phyloP scores from a whole-genome alignment of 2,329 filamentous ascomycete species.

The Lasiodiplodia theobromae region DNA sequence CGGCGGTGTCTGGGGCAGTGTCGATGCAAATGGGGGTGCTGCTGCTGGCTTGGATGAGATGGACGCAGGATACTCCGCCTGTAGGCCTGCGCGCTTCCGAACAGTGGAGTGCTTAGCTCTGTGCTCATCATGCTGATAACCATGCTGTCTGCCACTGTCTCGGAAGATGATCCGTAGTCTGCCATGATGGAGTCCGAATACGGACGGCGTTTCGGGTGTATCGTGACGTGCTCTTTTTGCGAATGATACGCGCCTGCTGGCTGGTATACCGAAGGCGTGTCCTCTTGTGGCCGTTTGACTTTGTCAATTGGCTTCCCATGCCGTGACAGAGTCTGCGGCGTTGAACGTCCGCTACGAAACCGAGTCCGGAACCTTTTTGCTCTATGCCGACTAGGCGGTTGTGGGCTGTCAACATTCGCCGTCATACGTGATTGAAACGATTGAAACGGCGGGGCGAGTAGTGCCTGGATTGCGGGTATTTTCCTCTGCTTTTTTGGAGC shows the following conservation, averaged over 20 bases:
- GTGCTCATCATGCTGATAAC: not conserved
- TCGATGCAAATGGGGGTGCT: not conserved
- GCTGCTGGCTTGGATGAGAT: not conserved
- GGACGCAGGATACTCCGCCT: not conserved
- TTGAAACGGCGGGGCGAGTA: not conserved
- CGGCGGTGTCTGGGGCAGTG: not conserved
- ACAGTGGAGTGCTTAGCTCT: not conserved
- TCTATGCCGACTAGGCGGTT: not conserved
- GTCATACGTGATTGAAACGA: not conserved
- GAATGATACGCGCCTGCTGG: not conserved
- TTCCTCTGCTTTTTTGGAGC: not conserved
- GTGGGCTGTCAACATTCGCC: not conserved
- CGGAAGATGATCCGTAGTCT: not conserved
- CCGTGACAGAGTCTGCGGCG: not conserved
- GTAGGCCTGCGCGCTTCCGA: not conserved
- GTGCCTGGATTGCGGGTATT: not conserved
- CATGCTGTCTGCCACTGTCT: not conserved
- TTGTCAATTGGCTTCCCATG: not conserved
- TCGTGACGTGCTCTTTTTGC: no score
- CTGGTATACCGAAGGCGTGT: not conserved
- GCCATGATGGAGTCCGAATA: not conserved
- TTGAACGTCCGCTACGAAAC: not conserved
- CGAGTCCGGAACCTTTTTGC: not conserved
- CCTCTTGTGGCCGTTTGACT: not conserved
- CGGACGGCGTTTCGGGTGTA: no score